A percentile compares a stretch with the other conserved stretches of the same genome.
Conservation (phyloP, 495 filamentous ascomycete species). For the Penicillium subrubescens region DNA sequence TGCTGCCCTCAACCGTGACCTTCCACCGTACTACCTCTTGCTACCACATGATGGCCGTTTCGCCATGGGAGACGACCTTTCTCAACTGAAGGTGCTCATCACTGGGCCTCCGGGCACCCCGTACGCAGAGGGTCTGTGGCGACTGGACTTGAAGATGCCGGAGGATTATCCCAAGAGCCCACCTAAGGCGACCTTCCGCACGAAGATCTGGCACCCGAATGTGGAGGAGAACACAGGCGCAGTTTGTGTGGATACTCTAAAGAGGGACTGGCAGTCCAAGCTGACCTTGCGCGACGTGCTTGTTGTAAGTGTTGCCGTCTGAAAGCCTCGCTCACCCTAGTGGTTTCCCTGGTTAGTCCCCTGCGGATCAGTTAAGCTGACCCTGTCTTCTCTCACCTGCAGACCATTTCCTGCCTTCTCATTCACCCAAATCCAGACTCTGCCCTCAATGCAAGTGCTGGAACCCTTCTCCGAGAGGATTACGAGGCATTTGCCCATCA, state of each 20-base stretch:
- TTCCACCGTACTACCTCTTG: slow-evolving; percentile 71
- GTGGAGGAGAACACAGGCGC: slow-evolving; percentile 66
- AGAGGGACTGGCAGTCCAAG: slow-evolving; percentile 65
- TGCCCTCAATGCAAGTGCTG: slow-evolving; percentile 67
- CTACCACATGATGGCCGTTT: slow-evolving; percentile 38
- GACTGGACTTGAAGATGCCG: slow-evolving; percentile 64
- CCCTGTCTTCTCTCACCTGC: not conserved
- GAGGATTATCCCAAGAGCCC: slow-evolving; percentile 64
- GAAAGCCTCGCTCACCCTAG: not conserved
- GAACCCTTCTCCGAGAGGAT: slow-evolving; percentile 63
- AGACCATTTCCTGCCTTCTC: slow-evolving; percentile 72
- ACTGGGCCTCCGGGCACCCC: slow-evolving; percentile 66
- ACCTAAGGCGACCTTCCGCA: slow-evolving; percentile 68
- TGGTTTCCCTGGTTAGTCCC: not conserved
- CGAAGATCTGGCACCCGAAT: slow-evolving; percentile 73
- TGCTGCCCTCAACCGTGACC: slow-evolving; percentile 55
- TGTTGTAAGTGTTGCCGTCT: slow-evolving; percentile 42
- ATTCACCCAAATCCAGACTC: slow-evolving; percentile 74
- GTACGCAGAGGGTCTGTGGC: slow-evolving; percentile 62
- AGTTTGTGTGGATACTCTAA: slow-evolving; percentile 73
- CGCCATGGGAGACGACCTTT: slow-evolving; percentile 56
- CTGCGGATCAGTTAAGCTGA: slow-evolving; percentile 3
- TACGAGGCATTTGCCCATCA: slow-evolving; percentile 61
- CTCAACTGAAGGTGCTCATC: slow-evolving; percentile 60
- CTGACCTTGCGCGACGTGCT: slow-evolving; percentile 66